These are phyloP conservation scores for Wickerhamiella shivajii DNA, from an alignment of 805 yeast species.

Conservation along the genomic window DNA sequence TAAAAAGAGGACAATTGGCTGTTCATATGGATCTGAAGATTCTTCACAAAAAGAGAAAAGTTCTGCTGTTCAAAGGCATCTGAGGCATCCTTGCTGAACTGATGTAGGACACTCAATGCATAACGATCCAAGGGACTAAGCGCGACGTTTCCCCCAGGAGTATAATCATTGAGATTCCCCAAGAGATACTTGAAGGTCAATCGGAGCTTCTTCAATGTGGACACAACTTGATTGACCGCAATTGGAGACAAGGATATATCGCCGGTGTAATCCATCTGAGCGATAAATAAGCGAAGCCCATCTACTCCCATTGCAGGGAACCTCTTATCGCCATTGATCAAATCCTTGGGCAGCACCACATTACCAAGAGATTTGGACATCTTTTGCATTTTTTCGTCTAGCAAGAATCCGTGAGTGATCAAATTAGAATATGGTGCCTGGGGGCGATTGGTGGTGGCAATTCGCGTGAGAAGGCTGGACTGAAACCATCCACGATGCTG, in stretches of 20 bases:
- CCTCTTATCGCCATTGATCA: conserved; percentile 28
- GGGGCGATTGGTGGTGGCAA: conserved; percentile 31
- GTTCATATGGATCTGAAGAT: conserved; percentile 57
- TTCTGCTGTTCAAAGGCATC: conserved; percentile 41
- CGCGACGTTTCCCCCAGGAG: conserved; percentile 14
- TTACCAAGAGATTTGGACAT: conserved; percentile 94
- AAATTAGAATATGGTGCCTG: conserved; percentile 57
- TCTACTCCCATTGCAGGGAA: conserved; percentile 58
- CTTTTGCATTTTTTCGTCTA: conserved; percentile 73
- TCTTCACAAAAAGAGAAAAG: conserved; percentile 56
- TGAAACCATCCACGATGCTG: conserved; percentile 99
- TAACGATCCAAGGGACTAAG: conserved; percentile 37
- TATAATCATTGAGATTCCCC: conserved; percentile 50
- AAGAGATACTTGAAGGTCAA: conserved; percentile 66
- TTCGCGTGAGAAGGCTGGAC: conserved; percentile 70
- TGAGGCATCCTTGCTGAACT: conserved; percentile 31
- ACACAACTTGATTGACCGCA: conserved; percentile 60
- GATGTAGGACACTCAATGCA: conserved; percentile 40
- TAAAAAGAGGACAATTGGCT: conserved; percentile 66
- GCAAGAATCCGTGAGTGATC: conserved; percentile 84
- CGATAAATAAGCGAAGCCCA: conserved; percentile 82
- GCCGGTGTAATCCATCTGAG: conserved; percentile 70
- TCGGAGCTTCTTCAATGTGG: conserved; percentile 66
- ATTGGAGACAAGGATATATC: conserved; percentile 67
- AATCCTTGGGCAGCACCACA: conserved; percentile 50